These are phyloP conservation scores for Salix udensis DNA, from an alignment of 345 rosid species.

Conservation along the genomic window DNA sequence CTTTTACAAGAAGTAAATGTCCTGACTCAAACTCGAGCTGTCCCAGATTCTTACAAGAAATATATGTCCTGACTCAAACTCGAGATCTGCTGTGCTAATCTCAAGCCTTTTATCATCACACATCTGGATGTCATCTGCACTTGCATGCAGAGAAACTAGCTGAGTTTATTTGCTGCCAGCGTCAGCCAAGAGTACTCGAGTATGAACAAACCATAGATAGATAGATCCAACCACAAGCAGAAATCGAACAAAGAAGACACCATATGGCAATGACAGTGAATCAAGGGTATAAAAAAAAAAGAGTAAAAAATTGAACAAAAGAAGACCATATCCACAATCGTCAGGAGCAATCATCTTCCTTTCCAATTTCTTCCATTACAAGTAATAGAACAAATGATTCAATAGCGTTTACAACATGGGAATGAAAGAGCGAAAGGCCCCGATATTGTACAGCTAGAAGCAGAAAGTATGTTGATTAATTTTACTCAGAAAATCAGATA, in stretches of 20 bases:
- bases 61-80: no score
- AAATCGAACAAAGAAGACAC: no score
- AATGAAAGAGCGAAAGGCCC: background rate
- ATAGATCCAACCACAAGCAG: no score
- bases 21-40: no score
- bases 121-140: no score
- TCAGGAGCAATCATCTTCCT: slow-evolving; percentile 6
- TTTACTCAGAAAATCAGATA: slow-evolving; percentile 4
- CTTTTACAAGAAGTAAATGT: no score
- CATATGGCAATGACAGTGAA: background rate
- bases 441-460: slow-evolving; percentile 32
- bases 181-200: background rate
- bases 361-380: slow-evolving; percentile 16
- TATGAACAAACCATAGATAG: no score
- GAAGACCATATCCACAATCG: background rate
- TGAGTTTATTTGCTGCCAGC: background rate
- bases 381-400: slow-evolving; percentile 17
- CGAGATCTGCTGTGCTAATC: no score
- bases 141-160: background rate
- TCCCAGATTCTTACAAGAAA: no score
- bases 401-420: slow-evolving; percentile 16
- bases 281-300: background rate
- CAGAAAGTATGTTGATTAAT: slow-evolving; percentile 12
- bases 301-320: background rate
- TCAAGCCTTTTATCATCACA: no score